These are phyloP conservation scores for Yueomyces sp. DNA, from an alignment of 1,139 yeast species.

Conservation along the genomic window DNA sequence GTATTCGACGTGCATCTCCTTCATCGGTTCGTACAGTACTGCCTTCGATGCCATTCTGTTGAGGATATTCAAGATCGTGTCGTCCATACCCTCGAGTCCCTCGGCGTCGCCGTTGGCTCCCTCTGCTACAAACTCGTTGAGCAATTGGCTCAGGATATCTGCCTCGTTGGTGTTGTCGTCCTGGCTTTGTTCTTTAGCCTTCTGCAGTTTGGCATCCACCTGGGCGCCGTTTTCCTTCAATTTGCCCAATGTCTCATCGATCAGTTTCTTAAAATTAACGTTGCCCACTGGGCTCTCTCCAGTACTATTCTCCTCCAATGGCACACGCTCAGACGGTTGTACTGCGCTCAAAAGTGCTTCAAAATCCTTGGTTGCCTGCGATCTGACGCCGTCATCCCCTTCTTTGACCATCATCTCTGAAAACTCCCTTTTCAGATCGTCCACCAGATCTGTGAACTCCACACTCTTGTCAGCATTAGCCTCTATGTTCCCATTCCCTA, in stretches of 20 bases:
- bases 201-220: constrained; percentile 39
- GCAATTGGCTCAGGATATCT: constrained; percentile 37
- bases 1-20: constrained; percentile 61
- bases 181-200: constrained; percentile 32
- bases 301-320: constrained; percentile 32
- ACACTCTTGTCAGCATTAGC: constrained; percentile 1
- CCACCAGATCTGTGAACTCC: constrained; percentile 8
- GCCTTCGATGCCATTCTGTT: constrained; percentile 78
- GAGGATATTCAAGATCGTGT: constrained; percentile 58
- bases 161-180: constrained; percentile 37
- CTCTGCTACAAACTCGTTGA: constrained; percentile 29
- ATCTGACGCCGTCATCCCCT: constrained; percentile 10
- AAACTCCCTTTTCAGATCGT: constrained; percentile 18
- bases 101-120: constrained; percentile 39
- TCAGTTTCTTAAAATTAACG: constrained; percentile 57
- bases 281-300: constrained; percentile 33
- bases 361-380: constrained; percentile 31
- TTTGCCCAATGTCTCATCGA: constrained; percentile 71
- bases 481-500: constrained; percentile 3
- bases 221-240: constrained; percentile 56
- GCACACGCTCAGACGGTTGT: constrained; percentile 9
- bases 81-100: constrained; percentile 29
- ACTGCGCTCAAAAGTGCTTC: constrained; percentile 40
- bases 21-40: constrained; percentile 79
- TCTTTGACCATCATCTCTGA: constrained; percentile 12